Evolutionary conservation across 345 rosid genomes (phyloP), one percentile per base, ranked within the genome.

Genomic region (Populus tremula): DNA sequence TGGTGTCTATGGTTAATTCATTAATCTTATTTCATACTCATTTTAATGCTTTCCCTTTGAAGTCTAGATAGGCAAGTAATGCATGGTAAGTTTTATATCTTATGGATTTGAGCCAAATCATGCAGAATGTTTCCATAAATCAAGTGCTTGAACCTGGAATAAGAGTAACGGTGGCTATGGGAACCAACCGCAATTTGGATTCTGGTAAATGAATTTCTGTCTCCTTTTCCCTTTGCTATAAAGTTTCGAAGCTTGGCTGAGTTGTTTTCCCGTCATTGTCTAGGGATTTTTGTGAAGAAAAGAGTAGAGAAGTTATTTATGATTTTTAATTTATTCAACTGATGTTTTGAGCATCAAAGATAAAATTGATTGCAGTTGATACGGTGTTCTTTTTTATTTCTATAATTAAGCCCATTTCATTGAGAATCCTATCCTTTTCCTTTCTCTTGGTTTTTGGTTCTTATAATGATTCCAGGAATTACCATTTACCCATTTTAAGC

Each of bases 131-230:
- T 78, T 77, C 78, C 16, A 78, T 93, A 79, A 88, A 90, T 86
- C 89, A 89, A 91, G 86, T 76, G 54, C 88, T 90, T 83, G 91
- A 85, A 77, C 91, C 98, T 17, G 95, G 96, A 67, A 78, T 83
- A 72, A 89, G 99, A 88, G 94, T 93, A 49, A 96, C 99, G 0
- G 94, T 93, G 69, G 93, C 91, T 53, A 92, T 96, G 99, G 98
- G 99, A 79, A 73, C 82, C 33, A 66, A 87, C 80, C 88, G 84
- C 73, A 86, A 88, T 82, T 82, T 90, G 83, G 94, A 92, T 82
- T 47, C 82, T 76, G 88, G 87, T 87, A 91, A 81, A n/a, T 70
- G 56, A 71, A 5, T 77, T 23, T 21, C 41, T 71, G 25, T 49
- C 20, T 7, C 23, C 39, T 66, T 54, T 5, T 62, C 16, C 13